Base-by-base conservation (phyloP, 805 yeast species). In the Ogataea ganodermae region DNA sequence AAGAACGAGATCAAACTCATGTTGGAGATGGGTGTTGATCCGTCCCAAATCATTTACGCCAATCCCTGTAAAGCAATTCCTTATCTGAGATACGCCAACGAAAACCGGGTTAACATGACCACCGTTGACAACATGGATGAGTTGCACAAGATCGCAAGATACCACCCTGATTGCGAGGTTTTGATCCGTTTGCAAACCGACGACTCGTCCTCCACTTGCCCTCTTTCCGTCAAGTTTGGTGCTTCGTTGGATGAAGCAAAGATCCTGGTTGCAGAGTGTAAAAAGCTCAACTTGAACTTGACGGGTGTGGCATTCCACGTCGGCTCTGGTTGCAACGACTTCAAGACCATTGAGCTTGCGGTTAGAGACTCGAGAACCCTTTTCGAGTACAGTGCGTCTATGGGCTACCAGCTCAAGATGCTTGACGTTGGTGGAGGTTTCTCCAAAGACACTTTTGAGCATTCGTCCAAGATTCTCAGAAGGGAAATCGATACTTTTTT, bases 351-450 rank as follows among this genome's bases (percentile, higher is more conserved):
- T 54, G 73, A 73, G 47, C 78, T 79, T 51, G 96, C 97, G 0
- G 79, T 89, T 31, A 64, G 69, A 44, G 96, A 89, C 61, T 79
- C 96, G 1, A 78, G 81, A 42, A 47, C 55, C 7, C 79, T 91
- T 3, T 92, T 91, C 60, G 84, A 84, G 45, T 60, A 68, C 47
- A 96, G 82, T 6, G 50, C 54, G 4, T 51, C 65, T 7, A 57
- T 71, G 23, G 85, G 84, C 4, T 70, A 75, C 46, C 46, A 61
- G 9, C 47, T 63, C 26, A 71, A 88, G 77, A 57, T 68, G 14
- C 62, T 83, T 14, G 99, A 92, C 62, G 82, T 92, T 56, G 99
- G 99, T 43, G 99, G 99, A 24, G 99, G 99, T 0, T 92, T 90
- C 65, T 80, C 80, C 53, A 74, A 74, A 43, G 80, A 75, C 31